These are phyloP conservation scores for Mallotus japonicus DNA, from an alignment of 441 rosid genomes.

Conservation along the genomic window DNA sequence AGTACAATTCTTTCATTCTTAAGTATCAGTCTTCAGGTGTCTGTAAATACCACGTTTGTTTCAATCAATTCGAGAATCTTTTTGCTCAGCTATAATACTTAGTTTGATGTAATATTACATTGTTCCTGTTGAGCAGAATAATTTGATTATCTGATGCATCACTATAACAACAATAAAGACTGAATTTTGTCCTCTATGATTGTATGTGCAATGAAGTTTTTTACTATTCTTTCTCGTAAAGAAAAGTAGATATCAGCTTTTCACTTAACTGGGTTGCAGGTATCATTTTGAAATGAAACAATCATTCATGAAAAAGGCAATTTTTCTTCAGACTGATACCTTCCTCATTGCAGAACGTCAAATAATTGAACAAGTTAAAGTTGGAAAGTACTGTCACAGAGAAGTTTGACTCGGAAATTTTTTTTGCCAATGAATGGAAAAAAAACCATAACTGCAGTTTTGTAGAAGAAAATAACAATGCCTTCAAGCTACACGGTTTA, in stretches of 20 bases:
- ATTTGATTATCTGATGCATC: background rate
- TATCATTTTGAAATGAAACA: background rate
- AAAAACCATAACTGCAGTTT: background rate
- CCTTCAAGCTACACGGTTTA: too few relatives aligned
- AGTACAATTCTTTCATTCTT: conserved; percentile 46
- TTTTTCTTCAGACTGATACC: background rate
- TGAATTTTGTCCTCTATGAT: background rate
- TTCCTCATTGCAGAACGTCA: background rate
- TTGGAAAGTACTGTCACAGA: background rate
- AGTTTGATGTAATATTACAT: background rate
- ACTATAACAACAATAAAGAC: background rate
- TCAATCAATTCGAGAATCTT: conserved; percentile 16
- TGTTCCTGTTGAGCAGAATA: background rate
- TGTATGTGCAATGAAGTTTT: background rate
- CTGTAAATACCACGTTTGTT: conserved; percentile 35
- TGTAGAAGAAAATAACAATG: background rate
- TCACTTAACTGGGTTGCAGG: background rate
- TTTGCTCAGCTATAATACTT: background rate
- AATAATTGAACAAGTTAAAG: background rate
- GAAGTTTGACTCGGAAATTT: background rate
- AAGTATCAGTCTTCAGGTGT: conserved; percentile 20
- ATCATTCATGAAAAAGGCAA: background rate
- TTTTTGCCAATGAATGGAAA: too few relatives aligned
- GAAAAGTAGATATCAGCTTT: too few relatives aligned
- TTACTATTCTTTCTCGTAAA: too few relatives aligned